phyloP scores from a whole-genome alignment of 257 asterid species.

The Solanum tarapatanum region DNA sequence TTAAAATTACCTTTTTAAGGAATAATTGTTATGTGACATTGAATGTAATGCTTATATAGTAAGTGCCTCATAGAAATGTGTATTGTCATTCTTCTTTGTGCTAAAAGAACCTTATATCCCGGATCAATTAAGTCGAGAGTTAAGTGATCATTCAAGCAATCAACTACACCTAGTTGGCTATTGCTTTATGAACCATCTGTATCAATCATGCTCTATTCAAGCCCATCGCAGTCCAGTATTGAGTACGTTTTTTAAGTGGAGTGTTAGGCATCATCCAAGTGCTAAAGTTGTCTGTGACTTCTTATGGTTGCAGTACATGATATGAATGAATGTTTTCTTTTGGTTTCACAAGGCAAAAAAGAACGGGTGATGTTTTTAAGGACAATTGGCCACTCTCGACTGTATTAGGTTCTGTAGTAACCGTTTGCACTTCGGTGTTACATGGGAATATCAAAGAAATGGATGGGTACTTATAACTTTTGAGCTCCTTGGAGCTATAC shows the following conservation, averaged over 20 bases:
- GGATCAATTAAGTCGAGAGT: not conserved
- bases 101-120: not conserved
- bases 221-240: not conserved
- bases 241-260: not conserved
- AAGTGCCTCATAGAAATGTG: not conserved
- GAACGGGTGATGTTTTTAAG: not conserved
- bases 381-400: not conserved
- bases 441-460: not conserved
- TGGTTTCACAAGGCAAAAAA: not conserved
- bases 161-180: not conserved
- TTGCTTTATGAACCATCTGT: not conserved
- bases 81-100: not conserved
- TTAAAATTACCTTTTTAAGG: not conserved
- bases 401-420: not conserved
- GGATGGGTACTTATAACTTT: not conserved
- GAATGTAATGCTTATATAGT: not conserved
- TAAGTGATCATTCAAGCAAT: not conserved
- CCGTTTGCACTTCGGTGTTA: not conserved
- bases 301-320: not conserved
- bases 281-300: not conserved
- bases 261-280: not conserved
- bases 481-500: not conserved
- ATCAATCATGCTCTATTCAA: not conserved
- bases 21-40: not conserved
- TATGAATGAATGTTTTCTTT: not conserved